phyloP scores from a whole-genome alignment of 2,329 filamentous ascomycete species.

The Xylariaceae sp. region DNA sequence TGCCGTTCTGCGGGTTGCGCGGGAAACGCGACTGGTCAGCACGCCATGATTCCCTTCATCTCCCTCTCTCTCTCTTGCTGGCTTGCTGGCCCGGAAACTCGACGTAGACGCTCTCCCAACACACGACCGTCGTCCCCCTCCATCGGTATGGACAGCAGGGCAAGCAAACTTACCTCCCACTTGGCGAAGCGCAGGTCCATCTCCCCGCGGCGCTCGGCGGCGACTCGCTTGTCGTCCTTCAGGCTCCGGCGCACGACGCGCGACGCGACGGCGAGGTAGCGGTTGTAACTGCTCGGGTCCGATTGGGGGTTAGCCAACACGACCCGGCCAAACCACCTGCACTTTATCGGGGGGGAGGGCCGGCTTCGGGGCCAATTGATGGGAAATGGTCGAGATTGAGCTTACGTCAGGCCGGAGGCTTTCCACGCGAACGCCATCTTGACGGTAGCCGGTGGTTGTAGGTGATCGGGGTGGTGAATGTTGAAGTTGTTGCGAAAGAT shows the following conservation, averaged over 20 bases:
- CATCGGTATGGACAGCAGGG: too few relatives aligned
- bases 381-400: slow-evolving; percentile 20
- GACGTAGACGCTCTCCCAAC: too few relatives aligned
- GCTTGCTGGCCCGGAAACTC: too few relatives aligned
- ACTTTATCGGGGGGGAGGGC: too few relatives aligned
- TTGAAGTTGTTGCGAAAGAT: slow-evolving; percentile 24
- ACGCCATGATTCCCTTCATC: too few relatives aligned
- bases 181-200: slow-evolving; percentile 85
- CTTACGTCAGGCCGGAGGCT: slow-evolving; percentile 92
- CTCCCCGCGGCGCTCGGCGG: slow-evolving; percentile 82
- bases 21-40: too few relatives aligned
- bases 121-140: too few relatives aligned
- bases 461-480: slow-evolving; percentile 17
- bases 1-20: slow-evolving; percentile 79
- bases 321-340: neutral
- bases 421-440: slow-evolving; percentile 98
- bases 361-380: slow-evolving; percentile 1
- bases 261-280: slow-evolving; percentile 92
- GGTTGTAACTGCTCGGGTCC: slow-evolving; percentile 78
- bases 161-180: slow-evolving; percentile 70
- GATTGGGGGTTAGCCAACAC: slow-evolving; percentile 25
- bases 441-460: slow-evolving; percentile 38
- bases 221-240: slow-evolving; percentile 87
- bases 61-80: too few relatives aligned
- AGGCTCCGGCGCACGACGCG: slow-evolving; percentile 92